Evolutionary conservation across 768 basidiomycete species (phyloP), one percentile per base, ranked within the genome.

Genomic region (Candolleomyces eurysporus): DNA sequence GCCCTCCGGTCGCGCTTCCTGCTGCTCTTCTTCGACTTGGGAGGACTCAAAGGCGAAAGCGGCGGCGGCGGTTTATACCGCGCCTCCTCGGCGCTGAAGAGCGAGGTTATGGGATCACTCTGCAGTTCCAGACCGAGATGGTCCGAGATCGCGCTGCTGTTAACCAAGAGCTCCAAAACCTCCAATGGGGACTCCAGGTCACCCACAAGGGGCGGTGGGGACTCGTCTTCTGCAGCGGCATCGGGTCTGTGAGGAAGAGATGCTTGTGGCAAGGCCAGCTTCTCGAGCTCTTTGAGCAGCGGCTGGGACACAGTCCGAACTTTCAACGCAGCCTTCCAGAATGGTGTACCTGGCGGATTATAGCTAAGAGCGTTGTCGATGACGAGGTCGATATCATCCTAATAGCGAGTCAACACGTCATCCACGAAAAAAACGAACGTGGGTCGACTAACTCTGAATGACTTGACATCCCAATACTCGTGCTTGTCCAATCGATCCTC

Each of bases 381-480:
- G 16, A 98, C 93, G 16, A 98, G 84, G 39, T 84, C 74, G n/a
- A 95, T 76, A 69, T 99, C 96, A 55, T 83, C 78, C 92, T 94
- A 48, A 13, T 50, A 13, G 32, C 19, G 21, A 9, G 26, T 16
- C 42, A 31, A n/a, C 43, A 13, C 4, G 58, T 19, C 17, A 45
- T 19, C 19, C 49, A 14, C 46, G 48, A 50, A 42, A 50, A 42
- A 63, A 48, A 39, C 2, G 26, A 26, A 26, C 30, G 19, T 56
- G 57, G 46, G 0, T 65, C 31, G 19, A 62, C 75, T 16, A 64
- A 87, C 92, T 73, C 87, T 84, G 76, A 98, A 96, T 4, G 82
- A 72, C 36, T 86, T 79, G 0, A 91, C 72, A 68, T 92, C 86
- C 79, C 88, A 87, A 72, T 98, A 98, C 68, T 90, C 85, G 61